Evolutionary conservation across 495 filamentous ascomycete genomes (phyloP).

Genomic region (Hyaloscypha hepaticicola): DNA sequence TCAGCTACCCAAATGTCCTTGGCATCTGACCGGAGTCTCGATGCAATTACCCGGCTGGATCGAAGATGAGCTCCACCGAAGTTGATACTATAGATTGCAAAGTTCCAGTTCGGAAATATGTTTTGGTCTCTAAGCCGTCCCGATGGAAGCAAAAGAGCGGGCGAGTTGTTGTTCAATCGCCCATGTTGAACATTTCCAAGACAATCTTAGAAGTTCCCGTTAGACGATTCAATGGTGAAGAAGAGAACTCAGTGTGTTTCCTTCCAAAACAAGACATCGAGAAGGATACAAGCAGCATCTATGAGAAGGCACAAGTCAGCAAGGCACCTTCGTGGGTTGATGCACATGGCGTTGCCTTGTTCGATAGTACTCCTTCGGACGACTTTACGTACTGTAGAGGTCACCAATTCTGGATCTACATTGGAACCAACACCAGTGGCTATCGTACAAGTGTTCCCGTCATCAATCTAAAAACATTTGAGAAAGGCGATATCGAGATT

Average conservation of each 20-base stretch:
- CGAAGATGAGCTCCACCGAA: constrained; percentile 1
- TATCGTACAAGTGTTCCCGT: constrained; percentile 22
- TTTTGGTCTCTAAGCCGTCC: constrained; percentile 17
- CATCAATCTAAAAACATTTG: constrained; percentile 33
- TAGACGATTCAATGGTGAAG: constrained; percentile 28
- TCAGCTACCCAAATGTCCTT: not conserved
- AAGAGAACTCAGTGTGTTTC: constrained; percentile 34
- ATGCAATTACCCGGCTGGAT: not conserved
- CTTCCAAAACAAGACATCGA: constrained; percentile 31
- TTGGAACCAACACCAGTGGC: constrained; percentile 4
- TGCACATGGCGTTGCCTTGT: constrained; percentile 28
- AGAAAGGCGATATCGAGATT: constrained; percentile 23
- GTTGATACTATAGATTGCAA: constrained; percentile 9
- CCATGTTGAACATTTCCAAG: constrained; percentile 17
- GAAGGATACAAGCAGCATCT: constrained; percentile 15
- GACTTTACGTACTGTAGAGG: constrained; percentile 15
- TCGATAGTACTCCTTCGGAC: constrained; percentile 1
- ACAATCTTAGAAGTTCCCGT: constrained; percentile 23
- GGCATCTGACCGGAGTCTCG: not conserved
- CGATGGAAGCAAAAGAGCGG: constrained; percentile 18
- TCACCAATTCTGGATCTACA: constrained; percentile 32
- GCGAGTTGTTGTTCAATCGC: constrained; percentile 22
- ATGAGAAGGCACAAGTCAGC: constrained; percentile 16
- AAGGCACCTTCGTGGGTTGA: constrained; percentile 1
- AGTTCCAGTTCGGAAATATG: constrained; percentile 20